Evolutionary conservation across 2,329 filamentous ascomycete genomes (phyloP), one percentile per base, ranked within the genome.

Genomic region (Clonostachys solani): DNA sequence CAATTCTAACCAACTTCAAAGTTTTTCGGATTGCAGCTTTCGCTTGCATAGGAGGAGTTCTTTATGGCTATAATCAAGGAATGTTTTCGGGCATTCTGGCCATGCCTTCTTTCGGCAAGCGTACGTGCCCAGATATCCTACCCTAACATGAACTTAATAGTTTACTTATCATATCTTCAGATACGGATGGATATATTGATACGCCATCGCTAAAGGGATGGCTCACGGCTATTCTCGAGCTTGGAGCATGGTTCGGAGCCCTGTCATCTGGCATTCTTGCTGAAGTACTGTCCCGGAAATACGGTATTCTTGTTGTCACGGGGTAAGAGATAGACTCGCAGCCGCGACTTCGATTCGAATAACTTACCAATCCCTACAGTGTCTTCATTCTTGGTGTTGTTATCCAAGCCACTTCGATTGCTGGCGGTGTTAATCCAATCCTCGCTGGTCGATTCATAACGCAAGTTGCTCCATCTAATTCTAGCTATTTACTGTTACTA

Each of bases 161-260:
- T n/a, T 44, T 13, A 34, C 18, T 40, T n/a, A 18, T 23, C 6
- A n/a, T 4, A n/a, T 38, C n/a, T 19, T n/a, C 16, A 78, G 75
- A 82, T 49, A 82, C 81, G 78, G 77, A 74, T 44, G 71, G 72
- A 50, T 56, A 64, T 35, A 66, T 59, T 15, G 67, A 68, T n/a
- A 63, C 75, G 49, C 70, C 74, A 56, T 75, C 75, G 6, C 73
- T 76, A 52, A 81, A 81, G 56, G 79, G 78, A 15, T 82, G 78
- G 78, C 60, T 83, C 6, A 81, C 78, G 1, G 74, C 86, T 3
- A 89, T 89, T 52, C 78, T 91, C 23, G 86, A 90, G 60, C 77
- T 91, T 3, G 87, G 87, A 45, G 87, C 86, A 40, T 91, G 86
- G 86, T 60, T 89, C n/a, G 87, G 87, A 36, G 80, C 84, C 0